A percentile compares a stretch with the other conserved stretches of the same genome.
phyloP scores from a whole-genome alignment of 2,329 filamentous ascomycete genomes.

The Pestalotiopsis sp. region DNA sequence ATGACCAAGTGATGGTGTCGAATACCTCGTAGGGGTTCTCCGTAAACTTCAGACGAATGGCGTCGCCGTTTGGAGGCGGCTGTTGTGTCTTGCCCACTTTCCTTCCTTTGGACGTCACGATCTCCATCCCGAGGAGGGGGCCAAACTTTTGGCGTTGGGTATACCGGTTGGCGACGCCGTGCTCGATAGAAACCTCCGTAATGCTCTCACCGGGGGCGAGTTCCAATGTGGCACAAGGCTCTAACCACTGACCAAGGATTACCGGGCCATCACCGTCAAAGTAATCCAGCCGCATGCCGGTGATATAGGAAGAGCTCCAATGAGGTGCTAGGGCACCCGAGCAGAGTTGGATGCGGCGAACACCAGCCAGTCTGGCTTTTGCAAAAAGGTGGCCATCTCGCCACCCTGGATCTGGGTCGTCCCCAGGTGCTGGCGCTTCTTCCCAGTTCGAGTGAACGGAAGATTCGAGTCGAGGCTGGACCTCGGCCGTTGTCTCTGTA shows the following conservation, averaged over 20 bases:
- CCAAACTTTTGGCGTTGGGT: slow-evolving; percentile 21
- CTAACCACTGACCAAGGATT: slow-evolving; percentile 25
- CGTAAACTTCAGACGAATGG: slow-evolving; percentile 19
- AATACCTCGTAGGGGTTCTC: slow-evolving; percentile 24
- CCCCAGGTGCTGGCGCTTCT: too few relatives aligned
- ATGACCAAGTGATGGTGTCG: slow-evolving; percentile 23
- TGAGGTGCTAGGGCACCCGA: background rate
- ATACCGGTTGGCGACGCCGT: slow-evolving; percentile 19
- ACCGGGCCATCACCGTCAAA: slow-evolving; percentile 16
- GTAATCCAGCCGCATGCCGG: slow-evolving; percentile 25
- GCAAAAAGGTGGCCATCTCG: slow-evolving; percentile 20
- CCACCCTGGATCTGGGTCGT: slow-evolving; percentile 7
- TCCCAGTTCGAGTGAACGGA: too few relatives aligned
- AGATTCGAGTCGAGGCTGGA: background rate
- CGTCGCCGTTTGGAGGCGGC: slow-evolving; percentile 9
- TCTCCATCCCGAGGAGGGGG: slow-evolving; percentile 16
- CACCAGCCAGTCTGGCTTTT: slow-evolving; percentile 16
- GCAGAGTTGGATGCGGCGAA: slow-evolving; percentile 22
- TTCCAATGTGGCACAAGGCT: slow-evolving; percentile 17
- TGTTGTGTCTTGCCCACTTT: slow-evolving; percentile 10
- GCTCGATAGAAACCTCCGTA: slow-evolving; percentile 21
- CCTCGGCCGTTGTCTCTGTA: background rate
- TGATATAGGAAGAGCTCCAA: slow-evolving; percentile 14
- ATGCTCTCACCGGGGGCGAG: slow-evolving; percentile 20
- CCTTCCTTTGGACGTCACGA: slow-evolving; percentile 18